Percentiles rank a stretch among this genome's conserved stretches.
These are phyloP conservation scores for Avena eriantha DNA, from an alignment of 176 grass and related monocot genomes.

Conservation along the genomic window DNA sequence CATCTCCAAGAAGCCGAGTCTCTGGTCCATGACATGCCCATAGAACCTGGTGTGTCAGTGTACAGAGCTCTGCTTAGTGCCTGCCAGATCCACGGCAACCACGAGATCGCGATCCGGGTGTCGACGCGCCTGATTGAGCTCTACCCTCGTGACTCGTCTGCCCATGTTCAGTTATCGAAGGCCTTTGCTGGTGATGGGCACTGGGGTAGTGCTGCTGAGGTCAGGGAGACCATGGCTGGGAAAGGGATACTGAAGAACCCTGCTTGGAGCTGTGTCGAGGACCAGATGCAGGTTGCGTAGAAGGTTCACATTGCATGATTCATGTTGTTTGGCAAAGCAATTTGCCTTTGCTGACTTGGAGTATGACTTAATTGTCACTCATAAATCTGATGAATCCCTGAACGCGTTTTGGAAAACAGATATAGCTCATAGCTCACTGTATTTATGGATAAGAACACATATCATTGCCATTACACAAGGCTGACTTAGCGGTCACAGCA, in stretches of 20 bases:
- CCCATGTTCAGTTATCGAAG: slow-evolving; percentile 54
- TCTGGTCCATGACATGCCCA: slow-evolving; percentile 45
- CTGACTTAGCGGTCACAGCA: not conserved
- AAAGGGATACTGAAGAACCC: slow-evolving; percentile 40
- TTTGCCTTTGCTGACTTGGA: not conserved
- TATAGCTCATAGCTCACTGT: not conserved
- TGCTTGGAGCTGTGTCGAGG: slow-evolving; percentile 45
- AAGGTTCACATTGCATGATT: not conserved
- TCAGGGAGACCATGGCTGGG: slow-evolving; percentile 42
- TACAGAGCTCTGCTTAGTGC: slow-evolving; percentile 45
- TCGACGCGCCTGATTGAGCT: slow-evolving; percentile 34
- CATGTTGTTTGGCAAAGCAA: not conserved
- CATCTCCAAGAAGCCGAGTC: slow-evolving; percentile 50
- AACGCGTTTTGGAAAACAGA: not conserved
- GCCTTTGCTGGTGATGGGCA: slow-evolving; percentile 43
- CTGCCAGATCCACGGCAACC: slow-evolving; percentile 53
- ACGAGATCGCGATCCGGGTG: slow-evolving; percentile 30
- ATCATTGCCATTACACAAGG: not conserved
- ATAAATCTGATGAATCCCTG: not conserved
- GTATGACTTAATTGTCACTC: not conserved
- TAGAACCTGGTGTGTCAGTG: slow-evolving; percentile 38
- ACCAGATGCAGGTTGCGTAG: not conserved
- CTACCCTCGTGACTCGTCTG: slow-evolving; percentile 44
- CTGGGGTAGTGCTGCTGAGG: slow-evolving; percentile 46
- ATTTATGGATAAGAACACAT: not conserved